Evolutionary conservation across 768 basidiomycete species (phyloP).

Genomic region (Galerina sulciceps): DNA sequence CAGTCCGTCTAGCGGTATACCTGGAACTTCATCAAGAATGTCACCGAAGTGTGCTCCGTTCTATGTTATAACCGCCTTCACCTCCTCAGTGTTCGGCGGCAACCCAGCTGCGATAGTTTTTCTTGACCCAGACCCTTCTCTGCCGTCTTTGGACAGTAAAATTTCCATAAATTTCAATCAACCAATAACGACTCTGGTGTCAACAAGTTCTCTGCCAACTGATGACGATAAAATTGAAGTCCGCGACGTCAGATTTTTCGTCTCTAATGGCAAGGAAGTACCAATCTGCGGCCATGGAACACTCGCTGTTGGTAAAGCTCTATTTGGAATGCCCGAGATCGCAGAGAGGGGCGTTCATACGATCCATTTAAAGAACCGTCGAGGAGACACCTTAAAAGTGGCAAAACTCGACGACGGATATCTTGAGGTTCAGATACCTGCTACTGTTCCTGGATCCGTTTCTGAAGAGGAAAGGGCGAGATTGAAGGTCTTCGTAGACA

Average conservation of each 20-base stretch:
- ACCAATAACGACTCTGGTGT: constrained; percentile 43
- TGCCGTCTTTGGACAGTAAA: constrained; percentile 24
- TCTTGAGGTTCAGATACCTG: constrained; percentile 43
- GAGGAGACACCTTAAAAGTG: constrained; percentile 30
- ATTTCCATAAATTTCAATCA: constrained; percentile 50
- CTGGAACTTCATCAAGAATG: constrained; percentile 6
- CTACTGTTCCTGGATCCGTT: constrained; percentile 26
- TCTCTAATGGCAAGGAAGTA: constrained; percentile 30
- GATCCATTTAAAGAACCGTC: constrained; percentile 36
- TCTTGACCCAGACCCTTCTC: constrained; percentile 44
- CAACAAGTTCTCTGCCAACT: constrained; percentile 24
- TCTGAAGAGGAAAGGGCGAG: constrained; percentile 31
- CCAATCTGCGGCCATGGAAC: constrained; percentile 49
- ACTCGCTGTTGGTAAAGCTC: constrained; percentile 44
- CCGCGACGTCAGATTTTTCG: constrained; percentile 42
- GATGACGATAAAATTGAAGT: constrained; percentile 27
- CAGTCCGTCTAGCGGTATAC: not conserved
- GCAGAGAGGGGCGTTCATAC: constrained; percentile 29
- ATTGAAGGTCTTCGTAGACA: constrained; percentile 32
- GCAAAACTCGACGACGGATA: constrained; percentile 32
- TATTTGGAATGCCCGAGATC: constrained; percentile 36
- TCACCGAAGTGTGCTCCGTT: constrained; percentile 25
- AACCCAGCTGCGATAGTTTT: constrained; percentile 34
- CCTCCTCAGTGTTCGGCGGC: constrained; percentile 15
- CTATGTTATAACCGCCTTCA: constrained; percentile 27